Conservation (phyloP, 2,329 filamentous ascomycete genomes). For the Apiospora marii region DNA sequence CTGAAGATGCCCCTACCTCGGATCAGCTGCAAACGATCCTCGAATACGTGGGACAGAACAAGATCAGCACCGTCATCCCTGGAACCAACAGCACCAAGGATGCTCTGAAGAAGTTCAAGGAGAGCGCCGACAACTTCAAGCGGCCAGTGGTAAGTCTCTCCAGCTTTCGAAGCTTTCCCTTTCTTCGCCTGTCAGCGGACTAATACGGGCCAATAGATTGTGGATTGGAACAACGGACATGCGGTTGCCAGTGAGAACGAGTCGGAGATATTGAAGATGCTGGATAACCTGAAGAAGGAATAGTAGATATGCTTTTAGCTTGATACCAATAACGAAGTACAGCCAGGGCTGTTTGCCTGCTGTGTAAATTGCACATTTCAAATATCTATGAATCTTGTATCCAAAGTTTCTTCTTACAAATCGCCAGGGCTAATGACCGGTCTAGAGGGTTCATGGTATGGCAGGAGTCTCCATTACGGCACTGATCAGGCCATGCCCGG, state of each 20-base stretch:
- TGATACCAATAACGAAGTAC: background rate
- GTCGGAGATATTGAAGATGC: slow-evolving; percentile 86
- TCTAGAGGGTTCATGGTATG: background rate
- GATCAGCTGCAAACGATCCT: slow-evolving; percentile 87
- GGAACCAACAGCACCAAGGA: slow-evolving; percentile 79
- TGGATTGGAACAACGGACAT: slow-evolving; percentile 94
- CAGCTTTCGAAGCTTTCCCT: background rate
- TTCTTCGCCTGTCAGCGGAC: background rate
- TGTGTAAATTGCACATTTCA: background rate
- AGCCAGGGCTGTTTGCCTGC: background rate
- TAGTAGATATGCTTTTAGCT: slow-evolving; percentile 24
- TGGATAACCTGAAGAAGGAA: slow-evolving; percentile 62
- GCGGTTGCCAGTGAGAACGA: slow-evolving; percentile 81
- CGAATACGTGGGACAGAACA: slow-evolving; percentile 76
- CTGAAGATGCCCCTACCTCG: slow-evolving; percentile 78
- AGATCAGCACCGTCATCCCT: slow-evolving; percentile 69
- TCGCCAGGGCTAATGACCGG: background rate
- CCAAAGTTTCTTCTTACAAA: background rate
- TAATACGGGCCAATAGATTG: slow-evolving; percentile 57
- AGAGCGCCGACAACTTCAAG: slow-evolving; percentile 72
- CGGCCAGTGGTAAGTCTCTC: slow-evolving; percentile 74
- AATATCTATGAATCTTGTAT: background rate
- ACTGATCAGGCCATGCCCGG: background rate
- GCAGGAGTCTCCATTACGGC: background rate
- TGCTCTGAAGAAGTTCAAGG: slow-evolving; percentile 80